phyloP scores from a whole-genome alignment of 805 yeast genomes.

The Ogataea allantospora region DNA sequence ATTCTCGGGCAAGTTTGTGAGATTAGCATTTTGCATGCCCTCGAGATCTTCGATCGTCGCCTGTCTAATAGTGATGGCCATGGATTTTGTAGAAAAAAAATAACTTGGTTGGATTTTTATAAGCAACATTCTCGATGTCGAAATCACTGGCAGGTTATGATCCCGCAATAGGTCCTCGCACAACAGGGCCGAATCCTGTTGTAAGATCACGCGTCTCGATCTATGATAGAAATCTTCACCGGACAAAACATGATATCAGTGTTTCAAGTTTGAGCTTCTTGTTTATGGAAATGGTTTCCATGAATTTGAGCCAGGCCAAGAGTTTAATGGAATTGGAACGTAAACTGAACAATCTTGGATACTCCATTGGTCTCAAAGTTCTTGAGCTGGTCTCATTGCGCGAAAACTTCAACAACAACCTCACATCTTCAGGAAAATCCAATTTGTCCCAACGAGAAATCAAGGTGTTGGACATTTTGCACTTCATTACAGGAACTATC shows the following conservation, averaged over 20 bases:
- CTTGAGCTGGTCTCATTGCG: constrained; percentile 68
- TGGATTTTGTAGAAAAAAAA: constrained; percentile 25
- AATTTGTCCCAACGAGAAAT: constrained; percentile 66
- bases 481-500: constrained; percentile 67
- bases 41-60: constrained; percentile 86
- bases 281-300: constrained; percentile 67
- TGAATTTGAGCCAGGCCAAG: constrained; percentile 57
- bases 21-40: constrained; percentile 93
- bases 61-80: constrained; percentile 85
- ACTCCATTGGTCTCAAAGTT: constrained; percentile 69
- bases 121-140: constrained; percentile 18
- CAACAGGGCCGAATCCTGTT: constrained; percentile 22
- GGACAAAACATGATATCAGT: constrained; percentile 66
- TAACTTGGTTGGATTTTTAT: no score
- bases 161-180: constrained; percentile 30
- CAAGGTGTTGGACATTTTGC: constrained; percentile 68
- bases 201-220: constrained; percentile 35
- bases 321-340: constrained; percentile 67
- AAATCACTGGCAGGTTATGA: constrained; percentile 28
- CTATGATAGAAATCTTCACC: constrained; percentile 67
- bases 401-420: constrained; percentile 48
- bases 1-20: constrained; percentile 91
- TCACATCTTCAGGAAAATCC: constrained; percentile 54
- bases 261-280: constrained; percentile 65
- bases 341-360: constrained; percentile 67